Evolutionary conservation across 192 early-diverging fungal genomes (phyloP).

Genomic region (Mortierella antarctica): DNA sequence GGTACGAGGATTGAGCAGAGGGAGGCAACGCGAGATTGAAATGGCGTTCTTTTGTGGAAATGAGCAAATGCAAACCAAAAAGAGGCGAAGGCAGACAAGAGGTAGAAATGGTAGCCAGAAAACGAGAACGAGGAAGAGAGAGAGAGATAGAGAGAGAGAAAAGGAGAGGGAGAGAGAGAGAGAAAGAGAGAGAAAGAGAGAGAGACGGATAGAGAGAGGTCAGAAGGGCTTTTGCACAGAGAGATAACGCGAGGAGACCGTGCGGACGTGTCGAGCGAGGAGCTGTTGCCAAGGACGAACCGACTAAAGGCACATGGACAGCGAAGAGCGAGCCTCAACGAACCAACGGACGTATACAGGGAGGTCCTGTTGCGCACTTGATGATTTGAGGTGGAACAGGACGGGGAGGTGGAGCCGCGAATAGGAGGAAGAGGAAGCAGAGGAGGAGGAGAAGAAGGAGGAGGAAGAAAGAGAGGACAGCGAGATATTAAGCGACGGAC

Average conservation of each 20-base stretch:
- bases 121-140: background rate
- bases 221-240: background rate
- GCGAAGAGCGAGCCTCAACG: too few species aligned
- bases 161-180: background rate
- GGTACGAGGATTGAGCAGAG: background rate
- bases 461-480: background rate
- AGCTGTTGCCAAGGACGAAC: too few species aligned
- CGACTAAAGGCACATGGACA: too few species aligned
- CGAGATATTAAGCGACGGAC: background rate
- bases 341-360: background rate
- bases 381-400: background rate
- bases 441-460: background rate
- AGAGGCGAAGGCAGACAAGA: background rate
- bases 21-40: background rate
- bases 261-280: too few species aligned
- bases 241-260: too few species aligned
- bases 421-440: slow-evolving; percentile 4
- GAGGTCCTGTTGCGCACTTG: background rate
- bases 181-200: background rate
- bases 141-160: slow-evolving; percentile 1
- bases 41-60: too few species aligned
- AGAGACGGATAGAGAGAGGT: background rate
- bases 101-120: background rate
- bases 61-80: background rate
- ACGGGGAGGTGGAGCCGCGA: background rate